Conservation (phyloP, 1,284 basidiomycete genomes). For the Pseudozyma sp. region DNA sequence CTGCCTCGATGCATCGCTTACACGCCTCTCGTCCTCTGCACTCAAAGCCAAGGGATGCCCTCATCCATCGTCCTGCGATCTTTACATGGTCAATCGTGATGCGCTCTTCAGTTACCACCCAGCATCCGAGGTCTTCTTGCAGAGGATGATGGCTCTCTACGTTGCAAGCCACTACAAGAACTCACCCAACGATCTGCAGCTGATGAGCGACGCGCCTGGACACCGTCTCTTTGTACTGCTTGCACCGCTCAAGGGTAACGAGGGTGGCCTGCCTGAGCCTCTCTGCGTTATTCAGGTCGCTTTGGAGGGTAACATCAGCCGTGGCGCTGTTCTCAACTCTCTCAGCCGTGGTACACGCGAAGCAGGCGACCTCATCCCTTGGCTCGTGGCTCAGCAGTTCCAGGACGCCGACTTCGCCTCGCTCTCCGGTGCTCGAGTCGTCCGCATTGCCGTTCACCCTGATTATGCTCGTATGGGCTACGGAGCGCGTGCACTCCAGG, state of each 20-base stretch:
- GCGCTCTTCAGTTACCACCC: constrained; percentile 98
- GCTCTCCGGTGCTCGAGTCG: constrained; percentile 89
- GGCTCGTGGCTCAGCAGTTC: constrained; percentile 95
- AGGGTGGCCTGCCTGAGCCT: constrained; percentile 72
- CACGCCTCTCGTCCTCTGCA: constrained; percentile 72
- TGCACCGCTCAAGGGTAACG: constrained; percentile 73
- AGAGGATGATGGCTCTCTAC: constrained; percentile 98
- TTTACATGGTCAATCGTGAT: constrained; percentile 95
- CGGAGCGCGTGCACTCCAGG: constrained; percentile 88
- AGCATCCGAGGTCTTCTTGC: constrained; percentile 94
- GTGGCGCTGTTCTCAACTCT: constrained; percentile 86
- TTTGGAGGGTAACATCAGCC: constrained; percentile 92
- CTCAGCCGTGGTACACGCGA: constrained; percentile 82
- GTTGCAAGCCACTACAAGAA: constrained; percentile 99
- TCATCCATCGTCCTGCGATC: constrained; percentile 91
- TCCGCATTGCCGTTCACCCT: constrained; percentile 95
- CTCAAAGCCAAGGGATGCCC: constrained; percentile 71
- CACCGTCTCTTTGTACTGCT: constrained; percentile 96
- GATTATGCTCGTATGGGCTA: constrained; percentile 96
- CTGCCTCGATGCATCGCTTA: constrained; percentile 90
- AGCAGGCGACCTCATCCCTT: constrained; percentile 97
- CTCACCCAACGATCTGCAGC: constrained; percentile 96
- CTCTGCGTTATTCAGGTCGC: constrained; percentile 91
- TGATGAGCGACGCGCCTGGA: constrained; percentile 95
- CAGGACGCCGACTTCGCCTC: constrained; percentile 92